phyloP scores from a whole-genome alignment of 2,329 filamentous ascomycete species.

The Diatrype stigma region DNA sequence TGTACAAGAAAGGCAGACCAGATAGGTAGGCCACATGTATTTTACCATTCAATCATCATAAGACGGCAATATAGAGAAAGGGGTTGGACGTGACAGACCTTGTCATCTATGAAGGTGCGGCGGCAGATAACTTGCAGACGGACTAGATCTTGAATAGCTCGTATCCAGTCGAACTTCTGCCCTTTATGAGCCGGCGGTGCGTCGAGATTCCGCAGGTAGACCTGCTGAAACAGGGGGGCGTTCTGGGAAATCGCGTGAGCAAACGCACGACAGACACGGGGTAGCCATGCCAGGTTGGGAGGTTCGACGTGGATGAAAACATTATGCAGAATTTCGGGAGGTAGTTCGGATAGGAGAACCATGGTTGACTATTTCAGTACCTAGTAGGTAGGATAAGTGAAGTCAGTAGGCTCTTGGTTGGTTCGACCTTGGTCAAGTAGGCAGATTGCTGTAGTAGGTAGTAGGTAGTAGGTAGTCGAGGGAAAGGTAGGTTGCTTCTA shows the following conservation, averaged over 20 bases:
- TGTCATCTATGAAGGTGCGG: constrained; percentile 26
- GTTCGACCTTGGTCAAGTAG: not conserved
- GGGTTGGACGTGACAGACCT: constrained; percentile 32
- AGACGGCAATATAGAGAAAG: too few relatives aligned
- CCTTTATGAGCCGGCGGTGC: constrained; percentile 20
- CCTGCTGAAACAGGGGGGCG: constrained; percentile 52
- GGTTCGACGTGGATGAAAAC: constrained; percentile 55
- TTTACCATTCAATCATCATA: too few relatives aligned
- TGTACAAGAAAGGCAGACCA: too few relatives aligned
- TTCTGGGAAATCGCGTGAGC: constrained; percentile 54
- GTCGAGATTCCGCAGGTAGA: constrained; percentile 58
- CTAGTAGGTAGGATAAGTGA: not conserved
- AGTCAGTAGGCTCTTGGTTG: not conserved
- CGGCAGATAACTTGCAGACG: constrained; percentile 41
- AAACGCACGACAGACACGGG: constrained; percentile 48
- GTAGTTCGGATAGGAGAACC: constrained; percentile 40
- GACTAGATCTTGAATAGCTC: constrained; percentile 39
- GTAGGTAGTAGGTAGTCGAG: too few relatives aligned
- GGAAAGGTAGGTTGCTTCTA: too few relatives aligned
- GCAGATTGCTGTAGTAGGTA: too few relatives aligned
- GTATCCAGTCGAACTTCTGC: constrained; percentile 37
- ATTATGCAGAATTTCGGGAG: constrained; percentile 59
- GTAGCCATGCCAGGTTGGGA: constrained; percentile 50
- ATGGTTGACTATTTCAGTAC: constrained; percentile 14
- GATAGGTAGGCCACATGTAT: too few relatives aligned